phyloP scores from a whole-genome alignment of 208 protist genomes.

The Trichomonas gallinae region DNA sequence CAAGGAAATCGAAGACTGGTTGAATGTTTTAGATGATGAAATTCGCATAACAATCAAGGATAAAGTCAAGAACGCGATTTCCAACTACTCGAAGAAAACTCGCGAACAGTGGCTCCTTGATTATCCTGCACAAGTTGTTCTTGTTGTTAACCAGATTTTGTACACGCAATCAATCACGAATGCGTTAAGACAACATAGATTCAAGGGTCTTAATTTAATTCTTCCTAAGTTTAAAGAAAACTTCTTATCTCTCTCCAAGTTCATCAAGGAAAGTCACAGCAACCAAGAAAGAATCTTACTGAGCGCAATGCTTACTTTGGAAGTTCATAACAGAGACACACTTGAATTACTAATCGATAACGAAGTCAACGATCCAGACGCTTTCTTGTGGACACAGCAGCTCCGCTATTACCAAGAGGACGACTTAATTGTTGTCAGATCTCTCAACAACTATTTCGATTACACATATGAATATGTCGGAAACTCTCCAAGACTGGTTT shows the following conservation, averaged over 20 bases:
- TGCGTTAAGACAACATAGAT: slow-evolving; percentile 47
- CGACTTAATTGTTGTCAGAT: slow-evolving; percentile 31
- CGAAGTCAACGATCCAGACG: slow-evolving; percentile 58
- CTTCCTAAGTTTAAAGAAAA: not conserved
- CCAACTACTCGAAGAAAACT: slow-evolving; percentile 38
- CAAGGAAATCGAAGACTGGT: slow-evolving; percentile 85
- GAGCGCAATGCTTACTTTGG: slow-evolving; percentile 53
- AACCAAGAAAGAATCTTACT: not conserved
- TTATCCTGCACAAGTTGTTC: slow-evolving; percentile 72
- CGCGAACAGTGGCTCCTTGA: slow-evolving; percentile 71
- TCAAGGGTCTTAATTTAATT: not conserved
- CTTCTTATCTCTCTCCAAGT: slow-evolving; percentile 57
- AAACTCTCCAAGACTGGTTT: slow-evolving; percentile 44
- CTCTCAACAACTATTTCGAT: slow-evolving; percentile 35
- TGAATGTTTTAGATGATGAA: slow-evolving; percentile 69
- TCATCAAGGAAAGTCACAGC: slow-evolving; percentile 56
- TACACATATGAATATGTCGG: slow-evolving; percentile 49
- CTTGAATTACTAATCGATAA: slow-evolving; percentile 57
- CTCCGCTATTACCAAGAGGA: slow-evolving; percentile 81
- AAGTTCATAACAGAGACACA: slow-evolving; percentile 44
- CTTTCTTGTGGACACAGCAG: slow-evolving; percentile 84
- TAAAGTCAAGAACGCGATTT: not conserved
- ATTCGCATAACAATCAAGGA: slow-evolving; percentile 26
- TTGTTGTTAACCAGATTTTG: slow-evolving; percentile 68
- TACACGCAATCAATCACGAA: slow-evolving; percentile 73